Evolutionary conservation across 352 stramenopile species (phyloP).

Genomic region (Pythium phragmiticola): DNA sequence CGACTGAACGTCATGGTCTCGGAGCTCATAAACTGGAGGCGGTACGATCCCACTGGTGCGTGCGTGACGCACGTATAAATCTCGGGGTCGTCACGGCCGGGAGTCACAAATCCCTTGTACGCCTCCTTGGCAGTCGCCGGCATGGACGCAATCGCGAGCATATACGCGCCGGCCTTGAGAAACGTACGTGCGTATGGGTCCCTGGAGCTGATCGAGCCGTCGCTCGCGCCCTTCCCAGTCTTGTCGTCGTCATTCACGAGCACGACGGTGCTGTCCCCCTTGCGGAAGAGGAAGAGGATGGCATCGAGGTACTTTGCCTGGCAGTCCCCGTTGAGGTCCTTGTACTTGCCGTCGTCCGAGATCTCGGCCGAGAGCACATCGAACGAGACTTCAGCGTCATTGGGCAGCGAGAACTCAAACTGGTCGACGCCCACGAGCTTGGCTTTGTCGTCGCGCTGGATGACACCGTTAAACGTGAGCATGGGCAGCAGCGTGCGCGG

Average conservation of each 20-base stretch:
- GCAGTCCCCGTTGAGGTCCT: constrained; percentile 70
- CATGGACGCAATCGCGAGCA: constrained; percentile 40
- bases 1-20: constrained; percentile 15
- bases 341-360: constrained; percentile 46
- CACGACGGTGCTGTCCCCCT: constrained; percentile 33
- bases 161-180: constrained; percentile 51
- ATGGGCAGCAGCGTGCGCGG: constrained; percentile 21
- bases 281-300: constrained; percentile 54
- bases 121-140: constrained; percentile 29
- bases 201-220: constrained; percentile 51
- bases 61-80: constrained; percentile 26
- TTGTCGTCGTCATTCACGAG: constrained; percentile 41
- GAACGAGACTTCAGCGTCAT: constrained; percentile 45
- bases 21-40: constrained; percentile 24
- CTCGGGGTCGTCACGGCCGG: constrained; percentile 10
- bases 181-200: constrained; percentile 52
- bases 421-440: constrained; percentile 45
- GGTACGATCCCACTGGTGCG: constrained; percentile 15
- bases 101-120: constrained; percentile 11
- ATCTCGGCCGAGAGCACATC: constrained; percentile 66
- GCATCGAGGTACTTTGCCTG: constrained; percentile 54
- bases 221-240: constrained; percentile 22
- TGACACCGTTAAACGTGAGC: constrained; percentile 30
- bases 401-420: constrained; percentile 43
- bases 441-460: constrained; percentile 30